Conservation (phyloP, 208 protist genomes). For the Histomonas meleagridis region DNA sequence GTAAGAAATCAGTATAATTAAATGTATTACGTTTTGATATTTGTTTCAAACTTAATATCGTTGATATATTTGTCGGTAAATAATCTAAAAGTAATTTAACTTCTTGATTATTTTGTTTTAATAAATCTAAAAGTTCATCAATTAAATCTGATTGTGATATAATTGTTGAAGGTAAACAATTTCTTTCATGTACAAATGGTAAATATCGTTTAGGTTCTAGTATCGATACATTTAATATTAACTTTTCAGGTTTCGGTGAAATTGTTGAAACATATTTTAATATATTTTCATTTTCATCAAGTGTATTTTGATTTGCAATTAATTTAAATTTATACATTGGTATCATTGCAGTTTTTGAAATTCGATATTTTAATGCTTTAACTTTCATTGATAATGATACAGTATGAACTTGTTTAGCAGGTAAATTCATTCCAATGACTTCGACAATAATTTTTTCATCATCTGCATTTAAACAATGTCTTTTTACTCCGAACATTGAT, state of each 20-base stretch:
- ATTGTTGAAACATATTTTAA: too few relatives aligned
- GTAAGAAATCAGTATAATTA: not conserved
- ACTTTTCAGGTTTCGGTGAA: too few relatives aligned
- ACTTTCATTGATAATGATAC: not conserved
- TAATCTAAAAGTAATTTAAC: not conserved
- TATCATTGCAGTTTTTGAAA: not conserved
- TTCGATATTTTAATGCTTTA: not conserved
- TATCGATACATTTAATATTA: not conserved
- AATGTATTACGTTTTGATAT: not conserved
- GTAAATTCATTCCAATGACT: not conserved
- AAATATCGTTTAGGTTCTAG: not conserved
- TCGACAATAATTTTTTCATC: not conserved
- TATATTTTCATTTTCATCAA: not conserved
- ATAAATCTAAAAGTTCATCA: not conserved
- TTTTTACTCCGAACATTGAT: not conserved
- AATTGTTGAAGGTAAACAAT: not conserved
- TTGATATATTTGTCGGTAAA: not conserved
- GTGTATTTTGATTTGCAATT: not conserved
- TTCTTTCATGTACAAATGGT: too few relatives aligned
- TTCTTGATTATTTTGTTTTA: not conserved
- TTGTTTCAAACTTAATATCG: not conserved
- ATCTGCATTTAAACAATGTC: not conserved
- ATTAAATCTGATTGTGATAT: not conserved
- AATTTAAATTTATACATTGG: not conserved
- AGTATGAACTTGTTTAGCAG: not conserved